Percentiles rank a stretch among this genome's conserved stretches.
Evolutionary conservation across 2,329 filamentous ascomycete genomes (phyloP).

Genomic region (Thermothelomyces thermophilus): DNA sequence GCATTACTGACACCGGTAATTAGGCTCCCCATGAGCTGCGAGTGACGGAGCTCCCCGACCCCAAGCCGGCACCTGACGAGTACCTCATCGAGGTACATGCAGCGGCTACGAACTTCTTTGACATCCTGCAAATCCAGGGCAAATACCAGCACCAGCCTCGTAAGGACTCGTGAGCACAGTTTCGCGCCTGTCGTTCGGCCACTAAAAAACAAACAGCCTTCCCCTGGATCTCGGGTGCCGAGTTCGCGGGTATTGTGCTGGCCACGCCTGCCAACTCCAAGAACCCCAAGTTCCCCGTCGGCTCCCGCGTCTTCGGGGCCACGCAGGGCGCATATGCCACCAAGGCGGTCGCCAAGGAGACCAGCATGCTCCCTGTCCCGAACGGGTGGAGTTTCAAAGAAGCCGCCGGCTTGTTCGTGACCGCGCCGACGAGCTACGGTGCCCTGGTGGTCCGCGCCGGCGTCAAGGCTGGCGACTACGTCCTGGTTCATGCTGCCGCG

Average conservation of each 20-base stretch:
- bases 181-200: not conserved
- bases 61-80: constrained; percentile 61
- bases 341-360: constrained; percentile 61
- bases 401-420: constrained; percentile 84
- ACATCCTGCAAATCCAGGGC: constrained; percentile 87
- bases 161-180: constrained; percentile 28
- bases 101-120: constrained; percentile 92
- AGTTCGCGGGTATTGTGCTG: constrained; percentile 77
- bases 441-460: constrained; percentile 72
- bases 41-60: constrained; percentile 68
- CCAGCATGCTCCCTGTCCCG: constrained; percentile 65
- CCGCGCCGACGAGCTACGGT: constrained; percentile 83
- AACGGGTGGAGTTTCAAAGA: constrained; percentile 76
- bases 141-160: constrained; percentile 81
- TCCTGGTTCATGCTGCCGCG: constrained; percentile 86
- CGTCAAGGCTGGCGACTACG: constrained; percentile 73
- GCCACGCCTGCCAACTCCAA: constrained; percentile 50
- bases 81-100: constrained; percentile 86
- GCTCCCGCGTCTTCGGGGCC: constrained; percentile 81
- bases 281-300: constrained; percentile 61
- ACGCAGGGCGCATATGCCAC: constrained; percentile 82
- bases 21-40: constrained; percentile 73
- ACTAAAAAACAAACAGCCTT: constrained; percentile 46
- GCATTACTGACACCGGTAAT: not conserved
- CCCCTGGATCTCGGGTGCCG: constrained; percentile 79